Conservation (phyloP, 257 asterid genomes). For the Capsicum baccatum region DNA sequence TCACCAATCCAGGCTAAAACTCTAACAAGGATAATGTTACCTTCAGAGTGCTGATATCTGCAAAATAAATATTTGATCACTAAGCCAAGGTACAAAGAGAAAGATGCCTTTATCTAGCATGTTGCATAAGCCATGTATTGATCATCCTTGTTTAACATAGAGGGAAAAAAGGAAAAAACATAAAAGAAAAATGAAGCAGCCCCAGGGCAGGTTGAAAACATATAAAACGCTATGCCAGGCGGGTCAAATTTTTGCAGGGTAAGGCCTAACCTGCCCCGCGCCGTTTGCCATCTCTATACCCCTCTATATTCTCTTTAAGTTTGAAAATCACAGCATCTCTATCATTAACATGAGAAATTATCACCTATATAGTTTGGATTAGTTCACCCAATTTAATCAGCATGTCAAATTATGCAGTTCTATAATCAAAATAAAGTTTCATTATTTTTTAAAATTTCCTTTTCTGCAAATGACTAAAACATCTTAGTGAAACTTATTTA, state of each 20-base stretch:
- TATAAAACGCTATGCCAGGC: background rate
- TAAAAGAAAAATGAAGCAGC: background rate
- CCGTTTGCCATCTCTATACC: background rate
- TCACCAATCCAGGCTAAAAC: background rate
- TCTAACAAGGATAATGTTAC: background rate
- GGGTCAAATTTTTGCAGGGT: background rate
- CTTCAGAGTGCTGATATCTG: background rate
- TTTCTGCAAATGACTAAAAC: slow-evolving; percentile 14
- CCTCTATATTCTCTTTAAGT: background rate
- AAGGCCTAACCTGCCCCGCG: background rate
- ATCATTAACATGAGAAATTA: background rate
- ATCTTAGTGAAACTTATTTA: background rate
- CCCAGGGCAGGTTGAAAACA: background rate
- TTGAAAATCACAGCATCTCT: background rate
- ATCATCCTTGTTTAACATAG: background rate
- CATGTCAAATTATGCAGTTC: background rate
- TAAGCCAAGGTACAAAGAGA: background rate
- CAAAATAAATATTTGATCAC: slow-evolving; percentile 13
- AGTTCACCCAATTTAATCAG: background rate
- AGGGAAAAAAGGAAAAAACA: background rate
- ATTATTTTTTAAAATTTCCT: background rate
- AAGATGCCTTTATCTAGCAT: background rate
- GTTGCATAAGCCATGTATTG: background rate
- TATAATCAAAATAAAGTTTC: slow-evolving; percentile 16
- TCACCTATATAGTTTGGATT: background rate